phyloP scores from a whole-genome alignment of 2,329 filamentous ascomycete species.

The Stagonosporopsis cucurbitacearum region DNA sequence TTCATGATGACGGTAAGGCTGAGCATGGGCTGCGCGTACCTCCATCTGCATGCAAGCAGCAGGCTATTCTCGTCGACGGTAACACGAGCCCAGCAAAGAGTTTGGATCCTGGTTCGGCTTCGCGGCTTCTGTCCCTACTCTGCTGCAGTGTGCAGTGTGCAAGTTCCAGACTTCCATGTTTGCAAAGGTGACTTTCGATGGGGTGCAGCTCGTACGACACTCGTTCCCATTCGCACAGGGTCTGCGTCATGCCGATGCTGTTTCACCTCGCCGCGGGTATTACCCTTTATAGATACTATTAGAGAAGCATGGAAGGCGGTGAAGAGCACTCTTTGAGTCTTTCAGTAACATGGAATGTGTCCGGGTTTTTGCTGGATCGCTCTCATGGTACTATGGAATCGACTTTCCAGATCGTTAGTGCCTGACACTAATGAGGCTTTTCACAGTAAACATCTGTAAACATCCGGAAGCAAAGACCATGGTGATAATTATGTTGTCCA shows the following conservation, averaged over 20 bases:
- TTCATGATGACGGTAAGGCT: neutral
- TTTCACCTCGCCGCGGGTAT: conserved; percentile 8
- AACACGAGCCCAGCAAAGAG: neutral
- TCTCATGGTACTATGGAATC: too few relatives aligned
- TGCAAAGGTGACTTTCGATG: conserved; percentile 1
- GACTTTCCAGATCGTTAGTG: too few relatives aligned
- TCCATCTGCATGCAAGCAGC: neutral
- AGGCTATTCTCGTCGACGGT: conserved; percentile 4
- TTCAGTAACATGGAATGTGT: neutral
- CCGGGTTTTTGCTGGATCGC: neutral
- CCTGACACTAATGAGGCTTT: too few relatives aligned
- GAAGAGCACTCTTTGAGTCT: neutral
- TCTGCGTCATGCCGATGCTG: neutral
- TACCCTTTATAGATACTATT: neutral
- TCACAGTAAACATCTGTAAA: too few relatives aligned
- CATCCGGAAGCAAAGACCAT: too few relatives aligned
- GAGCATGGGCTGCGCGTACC: neutral
- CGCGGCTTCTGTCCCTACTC: neutral
- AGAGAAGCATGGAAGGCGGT: neutral
- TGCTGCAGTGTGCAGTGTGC: neutral
- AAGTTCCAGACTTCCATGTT: neutral
- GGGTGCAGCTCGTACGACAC: conserved; percentile 5
- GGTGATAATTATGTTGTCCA: too few relatives aligned
- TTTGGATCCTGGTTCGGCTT: neutral
- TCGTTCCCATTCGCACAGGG: neutral